These are phyloP conservation scores for Lentithecium fluviatile DNA, from an alignment of 495 filamentous ascomycete genomes.

Conservation along the genomic window DNA sequence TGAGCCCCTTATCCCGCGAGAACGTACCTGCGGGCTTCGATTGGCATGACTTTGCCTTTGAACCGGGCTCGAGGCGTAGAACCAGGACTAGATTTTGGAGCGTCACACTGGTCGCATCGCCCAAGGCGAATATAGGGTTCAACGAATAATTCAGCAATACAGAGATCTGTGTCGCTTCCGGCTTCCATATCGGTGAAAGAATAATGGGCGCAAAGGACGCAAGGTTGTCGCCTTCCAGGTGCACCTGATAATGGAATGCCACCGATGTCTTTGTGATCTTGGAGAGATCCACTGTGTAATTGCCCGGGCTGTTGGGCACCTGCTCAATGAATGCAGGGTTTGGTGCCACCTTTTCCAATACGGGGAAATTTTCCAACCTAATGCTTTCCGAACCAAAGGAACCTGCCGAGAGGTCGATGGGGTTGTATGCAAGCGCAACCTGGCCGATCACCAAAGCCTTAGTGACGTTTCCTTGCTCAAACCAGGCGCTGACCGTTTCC, in stretches of 20 bases:
- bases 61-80: constrained; percentile 68
- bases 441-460: constrained; percentile 81
- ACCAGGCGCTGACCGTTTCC: constrained; percentile 83
- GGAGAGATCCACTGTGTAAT: constrained; percentile 72
- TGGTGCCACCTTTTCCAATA: constrained; percentile 91
- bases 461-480: constrained; percentile 69
- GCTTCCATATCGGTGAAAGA: constrained; percentile 78
- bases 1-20: constrained; percentile 78
- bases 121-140: constrained; percentile 65
- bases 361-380: constrained; percentile 83
- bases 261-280: constrained; percentile 71
- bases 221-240: constrained; percentile 63
- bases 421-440: constrained; percentile 82
- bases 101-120: constrained; percentile 51
- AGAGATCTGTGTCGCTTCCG: constrained; percentile 76
- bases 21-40: constrained; percentile 76
- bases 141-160: constrained; percentile 80
- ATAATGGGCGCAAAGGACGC: constrained; percentile 73
- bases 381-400: constrained; percentile 63
- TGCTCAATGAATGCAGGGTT: constrained; percentile 86
- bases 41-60: constrained; percentile 59
- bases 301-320: constrained; percentile 67
- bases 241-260: constrained; percentile 95
- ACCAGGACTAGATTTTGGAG: constrained; percentile 81
- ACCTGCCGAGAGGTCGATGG: constrained; percentile 49